Percentiles rank a stretch among this genome's conserved stretches.
phyloP scores from a whole-genome alignment of 1,284 basidiomycete species.

The Wallemia mellicola region DNA sequence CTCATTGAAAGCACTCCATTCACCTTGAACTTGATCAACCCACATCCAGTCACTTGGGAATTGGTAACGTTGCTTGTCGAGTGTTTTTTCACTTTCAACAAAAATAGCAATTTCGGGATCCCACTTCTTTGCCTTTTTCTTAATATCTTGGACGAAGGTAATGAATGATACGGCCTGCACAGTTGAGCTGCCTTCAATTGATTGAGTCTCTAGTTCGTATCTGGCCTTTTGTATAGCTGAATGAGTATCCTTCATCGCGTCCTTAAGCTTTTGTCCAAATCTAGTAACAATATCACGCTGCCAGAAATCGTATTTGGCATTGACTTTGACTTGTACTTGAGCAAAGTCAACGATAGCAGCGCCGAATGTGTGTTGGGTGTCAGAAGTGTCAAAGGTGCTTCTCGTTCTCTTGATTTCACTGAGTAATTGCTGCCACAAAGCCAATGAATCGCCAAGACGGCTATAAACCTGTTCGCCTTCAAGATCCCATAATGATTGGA shows the following conservation, averaged over 20 bases:
- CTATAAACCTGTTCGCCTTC: constrained; percentile 89
- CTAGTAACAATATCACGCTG: constrained; percentile 73
- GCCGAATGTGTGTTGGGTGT: constrained; percentile 68
- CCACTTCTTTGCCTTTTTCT: constrained; percentile 88
- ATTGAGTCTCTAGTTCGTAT: constrained; percentile 72
- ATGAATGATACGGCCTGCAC: constrained; percentile 95
- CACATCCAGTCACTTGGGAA: constrained; percentile 95
- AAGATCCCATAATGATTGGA: constrained; percentile 95
- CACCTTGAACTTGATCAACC: constrained; percentile 82
- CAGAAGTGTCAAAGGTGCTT: constrained; percentile 83
- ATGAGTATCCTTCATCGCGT: constrained; percentile 89
- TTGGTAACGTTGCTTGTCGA: constrained; percentile 85
- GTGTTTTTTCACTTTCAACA: constrained; percentile 74
- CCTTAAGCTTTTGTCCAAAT: constrained; percentile 71
- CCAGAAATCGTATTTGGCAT: constrained; percentile 95
- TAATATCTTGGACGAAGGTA: constrained; percentile 95
- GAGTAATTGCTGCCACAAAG: constrained; percentile 75
- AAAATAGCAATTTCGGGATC: constrained; percentile 88
- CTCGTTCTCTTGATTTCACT: constrained; percentile 89
- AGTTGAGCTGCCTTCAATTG: constrained; percentile 36
- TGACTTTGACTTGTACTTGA: constrained; percentile 85
- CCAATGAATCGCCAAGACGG: constrained; percentile 69
- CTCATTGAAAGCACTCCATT: constrained; percentile 96
- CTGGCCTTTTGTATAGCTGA: constrained; percentile 68
- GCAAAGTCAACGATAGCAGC: constrained; percentile 90